Base-by-base conservation (phyloP, 2,329 filamentous ascomycete species). In the Coniochaeta sp. region DNA sequence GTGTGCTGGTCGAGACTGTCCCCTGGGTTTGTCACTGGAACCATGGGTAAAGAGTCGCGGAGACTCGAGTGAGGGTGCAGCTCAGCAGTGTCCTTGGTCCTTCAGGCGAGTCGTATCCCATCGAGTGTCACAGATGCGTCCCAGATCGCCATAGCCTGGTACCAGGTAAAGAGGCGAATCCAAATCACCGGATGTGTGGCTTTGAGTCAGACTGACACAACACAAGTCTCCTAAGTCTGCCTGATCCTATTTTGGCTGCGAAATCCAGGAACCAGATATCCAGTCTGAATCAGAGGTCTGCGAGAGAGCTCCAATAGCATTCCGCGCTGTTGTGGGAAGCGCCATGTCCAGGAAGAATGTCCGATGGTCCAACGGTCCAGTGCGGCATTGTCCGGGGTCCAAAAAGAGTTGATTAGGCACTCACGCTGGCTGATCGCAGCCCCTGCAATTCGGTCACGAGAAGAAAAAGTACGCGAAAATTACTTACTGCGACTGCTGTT, bases 401-500 rank as follows among this genome's bases (percentile, higher is more conserved):
- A 5, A 12, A 16, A 55, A 55, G 52, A 7, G 52, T 4, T 17
- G 26, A 32, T 19, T 16, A 55, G 16, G 26, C 17, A 30, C 16
- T 22, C 54, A n/a, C 54, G 24, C n/a, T 22, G 30, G 54, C 32
- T 4, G 38, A 26, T 22, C 8, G 30, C 3, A 24, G 10, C 30
- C n/a, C 22, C 14, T 14, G 3, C 28, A 36, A 8, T 26, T 22
- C 24, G 28, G 9, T 6, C 26, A 28, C 24, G n/a, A 32, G 38
- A 36, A 32, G 16, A 38, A 44, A 28, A 47, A 34, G 22, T 17
- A 60, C 22, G 38, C 22, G 28, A 22, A n/a, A n/a, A 47, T 32
- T 32, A 78, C 78, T 71, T 77, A 82, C 79, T 74, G 76, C 60
- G 24, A 24, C 83, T 69, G 74, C 68, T 69, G 54, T 22, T 36